Evolutionary conservation across 2,329 filamentous ascomycete species (phyloP).

Genomic region (Alternaria ventricosa): DNA sequence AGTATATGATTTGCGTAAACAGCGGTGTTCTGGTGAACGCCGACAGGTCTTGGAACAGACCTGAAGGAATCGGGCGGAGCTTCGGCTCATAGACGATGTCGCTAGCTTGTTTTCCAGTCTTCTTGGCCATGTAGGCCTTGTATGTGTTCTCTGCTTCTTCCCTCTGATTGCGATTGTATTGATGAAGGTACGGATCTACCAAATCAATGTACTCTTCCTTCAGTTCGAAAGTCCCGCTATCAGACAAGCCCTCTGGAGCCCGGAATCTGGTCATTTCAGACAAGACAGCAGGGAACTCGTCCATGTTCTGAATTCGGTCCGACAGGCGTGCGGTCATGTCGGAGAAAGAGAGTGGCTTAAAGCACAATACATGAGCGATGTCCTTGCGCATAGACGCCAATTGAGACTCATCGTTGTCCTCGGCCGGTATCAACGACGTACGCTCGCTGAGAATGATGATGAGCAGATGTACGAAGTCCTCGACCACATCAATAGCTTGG

Average conservation of each 20-base stretch:
- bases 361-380: conserved; percentile 91
- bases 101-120: conserved; percentile 77
- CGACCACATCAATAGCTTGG: conserved; percentile 90
- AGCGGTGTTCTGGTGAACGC: conserved; percentile 82
- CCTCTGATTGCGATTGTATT: conserved; percentile 95
- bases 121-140: conserved; percentile 84
- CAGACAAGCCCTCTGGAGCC: conserved; percentile 86
- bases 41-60: conserved; percentile 78
- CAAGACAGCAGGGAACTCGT: conserved; percentile 84
- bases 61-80: conserved; percentile 75
- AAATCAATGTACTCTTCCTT: conserved; percentile 85
- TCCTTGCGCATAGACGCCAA: conserved; percentile 81
- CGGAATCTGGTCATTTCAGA: conserved; percentile 89
- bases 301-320: conserved; percentile 87
- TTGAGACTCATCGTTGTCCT: conserved; percentile 70
- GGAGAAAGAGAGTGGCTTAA: conserved; percentile 93
- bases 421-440: conserved; percentile 74
- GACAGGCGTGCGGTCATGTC: conserved; percentile 86
- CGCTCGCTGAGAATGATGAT: conserved; percentile 91
- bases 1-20: conserved; percentile 90
- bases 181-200: conserved; percentile 92
- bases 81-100: conserved; percentile 94
- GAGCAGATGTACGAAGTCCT: conserved; percentile 93
- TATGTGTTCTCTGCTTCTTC: conserved; percentile 94
- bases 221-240: conserved; percentile 92